These are phyloP conservation scores for Trichosporon faecale DNA, from an alignment of 1,284 basidiomycete species.

Conservation along the genomic window DNA sequence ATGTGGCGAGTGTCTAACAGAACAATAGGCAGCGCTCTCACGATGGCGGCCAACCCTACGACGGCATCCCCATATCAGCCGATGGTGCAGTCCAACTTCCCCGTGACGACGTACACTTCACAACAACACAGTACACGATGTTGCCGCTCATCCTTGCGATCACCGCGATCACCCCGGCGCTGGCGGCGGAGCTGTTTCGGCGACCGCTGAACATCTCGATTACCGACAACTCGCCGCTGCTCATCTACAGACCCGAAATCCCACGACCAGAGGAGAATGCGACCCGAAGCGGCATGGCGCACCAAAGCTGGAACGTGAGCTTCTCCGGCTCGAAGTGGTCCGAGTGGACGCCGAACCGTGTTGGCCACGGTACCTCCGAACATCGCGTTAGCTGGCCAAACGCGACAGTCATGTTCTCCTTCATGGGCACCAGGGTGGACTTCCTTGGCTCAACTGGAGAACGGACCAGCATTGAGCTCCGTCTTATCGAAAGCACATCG, in stretches of 20 bases:
- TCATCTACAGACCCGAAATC: background rate
- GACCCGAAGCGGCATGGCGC: background rate
- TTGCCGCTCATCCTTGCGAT: background rate
- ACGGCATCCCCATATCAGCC: background rate
- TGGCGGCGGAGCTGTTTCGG: background rate
- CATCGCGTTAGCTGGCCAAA: background rate
- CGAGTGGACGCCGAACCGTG: background rate
- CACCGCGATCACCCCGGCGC: background rate
- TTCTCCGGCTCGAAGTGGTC: background rate
- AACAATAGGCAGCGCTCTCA: background rate
- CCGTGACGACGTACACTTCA: background rate
- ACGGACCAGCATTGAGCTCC: background rate
- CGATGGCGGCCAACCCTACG: background rate
- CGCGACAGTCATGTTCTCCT: background rate
- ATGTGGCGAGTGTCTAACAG: background rate
- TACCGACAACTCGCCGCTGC: conserved; percentile 1
- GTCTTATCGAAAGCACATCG: background rate
- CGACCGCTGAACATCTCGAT: background rate
- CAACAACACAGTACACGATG: background rate
- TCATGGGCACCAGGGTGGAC: background rate
- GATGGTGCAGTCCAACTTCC: background rate
- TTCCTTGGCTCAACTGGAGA: background rate
- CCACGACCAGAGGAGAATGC: background rate
- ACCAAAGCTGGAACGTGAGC: background rate
- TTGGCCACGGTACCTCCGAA: background rate